Evolutionary conservation across 495 filamentous ascomycete species (phyloP).

Genomic region (Xanthoparmelia taractica): DNA sequence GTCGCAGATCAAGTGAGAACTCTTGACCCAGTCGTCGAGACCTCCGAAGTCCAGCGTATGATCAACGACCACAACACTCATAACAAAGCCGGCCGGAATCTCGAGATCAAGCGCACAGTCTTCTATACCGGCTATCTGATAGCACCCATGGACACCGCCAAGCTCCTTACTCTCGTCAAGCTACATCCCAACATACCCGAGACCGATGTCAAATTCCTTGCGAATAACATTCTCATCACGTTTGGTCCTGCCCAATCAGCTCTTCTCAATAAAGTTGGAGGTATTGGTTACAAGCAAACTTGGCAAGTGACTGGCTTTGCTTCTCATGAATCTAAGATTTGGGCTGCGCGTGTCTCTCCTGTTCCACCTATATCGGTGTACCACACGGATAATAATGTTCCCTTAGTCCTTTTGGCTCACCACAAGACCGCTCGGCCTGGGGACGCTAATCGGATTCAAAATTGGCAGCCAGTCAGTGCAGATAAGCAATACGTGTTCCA

Average conservation of each 20-base stretch:
- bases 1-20: constrained; percentile 66
- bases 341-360: constrained; percentile 74
- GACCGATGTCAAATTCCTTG: constrained; percentile 69
- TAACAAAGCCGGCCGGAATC: constrained; percentile 30
- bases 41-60: constrained; percentile 78
- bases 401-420: constrained; percentile 68
- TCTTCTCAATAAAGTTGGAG: constrained; percentile 75
- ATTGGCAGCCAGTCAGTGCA: constrained; percentile 70
- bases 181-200: constrained; percentile 50
- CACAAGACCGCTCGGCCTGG: constrained; percentile 63
- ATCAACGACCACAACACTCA: constrained; percentile 76
- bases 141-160: constrained; percentile 55
- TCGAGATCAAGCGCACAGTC: constrained; percentile 75
- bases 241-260: constrained; percentile 57
- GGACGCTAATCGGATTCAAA: constrained; percentile 73
- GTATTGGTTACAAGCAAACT: constrained; percentile 67
- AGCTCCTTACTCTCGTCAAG: constrained; percentile 58
- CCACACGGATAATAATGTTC: constrained; percentile 66
- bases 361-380: constrained; percentile 54
- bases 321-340: constrained; percentile 68
- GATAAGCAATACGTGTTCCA: constrained; percentile 64
- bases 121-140: constrained; percentile 96
- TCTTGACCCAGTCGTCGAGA: constrained; percentile 78
- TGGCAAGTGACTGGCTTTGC: constrained; percentile 78
- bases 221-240: constrained; percentile 84